Conservation (phyloP, 805 yeast genomes). For the Metschnikowia continentalis region DNA sequence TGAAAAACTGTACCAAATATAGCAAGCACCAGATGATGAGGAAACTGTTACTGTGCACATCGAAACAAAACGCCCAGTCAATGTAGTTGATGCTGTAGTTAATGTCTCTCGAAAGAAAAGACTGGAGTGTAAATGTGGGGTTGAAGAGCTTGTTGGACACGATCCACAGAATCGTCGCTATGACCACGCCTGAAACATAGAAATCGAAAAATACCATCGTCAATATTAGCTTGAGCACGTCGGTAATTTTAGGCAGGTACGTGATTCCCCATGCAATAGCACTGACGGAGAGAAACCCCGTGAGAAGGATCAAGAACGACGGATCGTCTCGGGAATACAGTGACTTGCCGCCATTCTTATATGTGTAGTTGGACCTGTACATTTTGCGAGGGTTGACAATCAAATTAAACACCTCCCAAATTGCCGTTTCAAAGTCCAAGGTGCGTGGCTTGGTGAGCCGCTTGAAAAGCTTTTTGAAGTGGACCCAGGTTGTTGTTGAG, state of each 20-base stretch:
- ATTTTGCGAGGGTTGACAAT: conserved; percentile 75
- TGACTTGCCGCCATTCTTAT: conserved; percentile 61
- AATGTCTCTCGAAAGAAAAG: conserved; percentile 11
- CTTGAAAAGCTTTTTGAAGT: conserved; percentile 28
- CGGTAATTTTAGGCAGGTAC: conserved; percentile 59
- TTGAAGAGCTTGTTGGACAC: conserved; percentile 63
- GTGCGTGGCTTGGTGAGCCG: conserved; percentile 65
- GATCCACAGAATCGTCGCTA: conserved; percentile 73
- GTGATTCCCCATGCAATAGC: conserved; percentile 91
- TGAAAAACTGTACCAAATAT: conserved; percentile 15
- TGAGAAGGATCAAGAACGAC: conserved; percentile 69
- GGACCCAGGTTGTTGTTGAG: conserved; percentile 17
- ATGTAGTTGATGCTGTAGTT: conserved; percentile 35
- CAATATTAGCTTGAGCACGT: conserved; percentile 61
- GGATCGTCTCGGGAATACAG: conserved; percentile 93
- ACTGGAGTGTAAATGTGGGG: conserved; percentile 12
- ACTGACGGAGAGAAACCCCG: conserved; percentile 61
- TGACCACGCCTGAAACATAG: conserved; percentile 59
- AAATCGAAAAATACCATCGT: conserved; percentile 87
- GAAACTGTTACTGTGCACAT: conserved; percentile 75
- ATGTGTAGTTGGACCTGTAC: conserved; percentile 69
- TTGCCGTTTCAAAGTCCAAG: conserved; percentile 86
- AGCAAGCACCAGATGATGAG: conserved; percentile 44
- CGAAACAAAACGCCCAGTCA: conserved; percentile 95
- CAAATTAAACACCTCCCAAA: conserved; percentile 82